Conservation (phyloP, 2,329 filamentous ascomycete genomes). For the Parastagonospora avenae region DNA sequence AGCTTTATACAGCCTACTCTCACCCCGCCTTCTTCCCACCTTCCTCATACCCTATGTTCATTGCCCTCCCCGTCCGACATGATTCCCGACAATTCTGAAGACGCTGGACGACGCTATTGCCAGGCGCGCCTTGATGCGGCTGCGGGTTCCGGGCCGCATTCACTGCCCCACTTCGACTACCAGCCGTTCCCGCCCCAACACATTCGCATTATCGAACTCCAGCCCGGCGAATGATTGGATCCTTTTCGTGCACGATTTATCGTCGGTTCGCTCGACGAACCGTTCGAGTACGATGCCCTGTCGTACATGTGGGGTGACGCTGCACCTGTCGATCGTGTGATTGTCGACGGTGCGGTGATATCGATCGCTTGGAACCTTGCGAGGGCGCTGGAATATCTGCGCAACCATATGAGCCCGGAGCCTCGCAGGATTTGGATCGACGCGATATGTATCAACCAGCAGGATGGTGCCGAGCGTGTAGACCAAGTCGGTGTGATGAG, state of each 20-base stretch:
- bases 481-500: constrained; percentile 9
- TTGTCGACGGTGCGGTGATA: neutral
- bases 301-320: constrained; percentile 12
- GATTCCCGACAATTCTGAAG: too few species aligned
- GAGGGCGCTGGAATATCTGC: constrained; percentile 2
- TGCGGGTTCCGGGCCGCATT: too few species aligned
- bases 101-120: too few species aligned
- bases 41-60: too few species aligned
- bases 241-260: neutral
- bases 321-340: neutral
- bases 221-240: neutral
- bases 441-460: constrained; percentile 12
- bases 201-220: constrained; percentile 3
- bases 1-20: too few species aligned
- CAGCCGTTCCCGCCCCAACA: neutral
- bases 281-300: constrained; percentile 2
- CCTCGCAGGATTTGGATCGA: constrained; percentile 2
- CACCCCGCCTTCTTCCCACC: too few species aligned
- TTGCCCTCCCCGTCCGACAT: too few species aligned
- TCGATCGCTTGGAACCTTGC: constrained; percentile 4
- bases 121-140: too few species aligned
- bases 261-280: neutral
- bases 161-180: too few species aligned
- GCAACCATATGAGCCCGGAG: neutral
- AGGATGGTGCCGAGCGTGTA: neutral